phyloP scores from a whole-genome alignment of 2,329 filamentous ascomycete genomes.

The Neoarthrinium moseri region DNA sequence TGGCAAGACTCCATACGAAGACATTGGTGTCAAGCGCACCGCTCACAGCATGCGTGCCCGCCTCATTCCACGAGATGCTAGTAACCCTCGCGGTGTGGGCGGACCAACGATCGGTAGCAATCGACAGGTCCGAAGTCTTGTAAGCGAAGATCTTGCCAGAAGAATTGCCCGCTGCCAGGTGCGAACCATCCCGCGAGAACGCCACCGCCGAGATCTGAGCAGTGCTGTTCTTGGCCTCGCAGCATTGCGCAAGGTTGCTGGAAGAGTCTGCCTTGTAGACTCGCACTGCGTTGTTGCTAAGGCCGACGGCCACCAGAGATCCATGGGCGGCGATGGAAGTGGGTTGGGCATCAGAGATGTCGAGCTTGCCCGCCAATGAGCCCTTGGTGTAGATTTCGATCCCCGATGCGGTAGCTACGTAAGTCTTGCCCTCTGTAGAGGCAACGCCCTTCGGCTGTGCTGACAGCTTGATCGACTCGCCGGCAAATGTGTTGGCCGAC shows the following conservation, averaged over 20 bases:
- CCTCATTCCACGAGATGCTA: constrained; percentile 71
- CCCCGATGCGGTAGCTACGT: constrained; percentile 51
- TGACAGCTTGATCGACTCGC: constrained; percentile 63
- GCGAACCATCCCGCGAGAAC: constrained; percentile 75
- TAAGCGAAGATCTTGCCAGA: constrained; percentile 88
- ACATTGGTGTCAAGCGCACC: constrained; percentile 89
- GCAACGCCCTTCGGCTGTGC: constrained; percentile 68
- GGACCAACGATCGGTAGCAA: constrained; percentile 75
- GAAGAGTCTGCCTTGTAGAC: constrained; percentile 66
- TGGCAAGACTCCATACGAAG: constrained; percentile 83
- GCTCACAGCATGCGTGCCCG: constrained; percentile 76
- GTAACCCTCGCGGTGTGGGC: constrained; percentile 59
- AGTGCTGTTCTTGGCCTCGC: constrained; percentile 66
- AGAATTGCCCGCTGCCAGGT: constrained; percentile 79
- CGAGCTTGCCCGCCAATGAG: constrained; percentile 56
- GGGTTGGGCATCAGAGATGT: constrained; percentile 60
- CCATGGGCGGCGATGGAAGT: constrained; percentile 71
- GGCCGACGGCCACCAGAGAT: constrained; percentile 71
- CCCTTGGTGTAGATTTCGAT: constrained; percentile 59
- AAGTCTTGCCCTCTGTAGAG: constrained; percentile 37
- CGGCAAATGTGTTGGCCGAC: constrained; percentile 72
- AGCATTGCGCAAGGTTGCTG: constrained; percentile 51
- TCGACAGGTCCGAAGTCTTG: constrained; percentile 54
- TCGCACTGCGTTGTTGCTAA: constrained; percentile 69
- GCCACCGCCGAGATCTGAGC: constrained; percentile 75